phyloP scores from a whole-genome alignment of 345 rosid species.

The Gossypium arboreum region DNA sequence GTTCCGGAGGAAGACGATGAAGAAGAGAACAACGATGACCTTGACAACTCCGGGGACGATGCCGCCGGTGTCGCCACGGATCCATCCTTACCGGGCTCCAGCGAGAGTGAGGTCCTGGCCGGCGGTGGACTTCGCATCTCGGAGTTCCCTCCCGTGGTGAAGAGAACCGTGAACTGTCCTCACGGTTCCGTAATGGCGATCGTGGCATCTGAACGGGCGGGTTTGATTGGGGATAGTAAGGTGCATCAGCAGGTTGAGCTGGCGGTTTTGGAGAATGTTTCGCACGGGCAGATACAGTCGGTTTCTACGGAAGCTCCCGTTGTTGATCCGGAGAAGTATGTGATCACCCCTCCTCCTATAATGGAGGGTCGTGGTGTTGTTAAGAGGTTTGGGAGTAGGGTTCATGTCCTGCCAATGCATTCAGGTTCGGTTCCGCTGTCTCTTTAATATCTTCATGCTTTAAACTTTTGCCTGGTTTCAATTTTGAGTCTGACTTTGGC shows the following conservation, averaged over 20 bases:
- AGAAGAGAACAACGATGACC: conserved; percentile 33
- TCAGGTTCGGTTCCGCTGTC: conserved; percentile 49
- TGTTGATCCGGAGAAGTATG: conserved; percentile 56
- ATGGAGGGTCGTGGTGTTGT: conserved; percentile 88
- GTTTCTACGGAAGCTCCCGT: conserved; percentile 53
- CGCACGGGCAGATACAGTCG: conserved; percentile 77
- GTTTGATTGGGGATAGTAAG: conserved; percentile 46
- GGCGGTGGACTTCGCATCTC: conserved; percentile 62
- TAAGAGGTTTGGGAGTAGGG: conserved; percentile 65
- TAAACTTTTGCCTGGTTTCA: background rate
- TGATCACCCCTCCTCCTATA: conserved; percentile 64
- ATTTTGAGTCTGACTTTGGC: background rate
- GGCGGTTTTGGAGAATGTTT: conserved; percentile 50
- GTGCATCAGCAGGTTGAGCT: conserved; percentile 34
- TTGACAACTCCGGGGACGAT: conserved; percentile 28
- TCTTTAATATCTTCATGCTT: background rate
- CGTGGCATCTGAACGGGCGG: conserved; percentile 62
- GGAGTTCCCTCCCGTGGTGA: conserved; percentile 63
- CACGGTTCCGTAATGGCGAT: conserved; percentile 58
- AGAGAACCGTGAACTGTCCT: conserved; percentile 65
- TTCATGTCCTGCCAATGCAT: conserved; percentile 88
- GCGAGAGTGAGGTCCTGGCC: conserved; percentile 47
- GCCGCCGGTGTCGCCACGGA: conserved; percentile 30
- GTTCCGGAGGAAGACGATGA: conserved; percentile 20
- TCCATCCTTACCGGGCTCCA: conserved; percentile 36